These are phyloP conservation scores for Neurospora sp. DNA, from an alignment of 495 filamentous ascomycete genomes.

Conservation along the genomic window DNA sequence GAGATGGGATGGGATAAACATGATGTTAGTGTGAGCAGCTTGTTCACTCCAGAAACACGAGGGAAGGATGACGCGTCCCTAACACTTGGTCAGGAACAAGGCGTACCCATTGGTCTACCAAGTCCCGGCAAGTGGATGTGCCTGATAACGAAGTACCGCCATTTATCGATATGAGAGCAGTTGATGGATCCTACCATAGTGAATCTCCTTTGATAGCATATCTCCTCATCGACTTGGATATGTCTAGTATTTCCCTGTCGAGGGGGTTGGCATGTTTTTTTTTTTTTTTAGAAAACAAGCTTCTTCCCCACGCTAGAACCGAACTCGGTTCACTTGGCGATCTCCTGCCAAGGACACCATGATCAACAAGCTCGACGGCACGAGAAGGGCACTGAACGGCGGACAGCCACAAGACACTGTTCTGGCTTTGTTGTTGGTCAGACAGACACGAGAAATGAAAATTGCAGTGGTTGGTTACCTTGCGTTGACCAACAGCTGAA, in stretches of 20 bases:
- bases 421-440: neutral
- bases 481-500: neutral
- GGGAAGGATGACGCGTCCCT: neutral
- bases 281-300: neutral
- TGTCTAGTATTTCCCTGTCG: neutral
- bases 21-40: neutral
- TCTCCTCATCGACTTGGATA: no score
- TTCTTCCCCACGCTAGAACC: neutral
- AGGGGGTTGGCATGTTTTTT: no score
- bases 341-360: neutral
- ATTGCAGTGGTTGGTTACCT: neutral
- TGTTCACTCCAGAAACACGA: neutral
- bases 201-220: no score
- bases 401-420: neutral
- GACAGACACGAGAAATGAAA: neutral
- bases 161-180: neutral
- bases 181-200: neutral
- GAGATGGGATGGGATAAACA: neutral
- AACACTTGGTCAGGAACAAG: neutral
- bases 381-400: neutral
- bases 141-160: neutral
- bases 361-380: neutral
- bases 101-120: neutral
- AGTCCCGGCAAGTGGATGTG: neutral
- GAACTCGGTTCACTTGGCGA: neutral